phyloP scores from a whole-genome alignment of 345 rosid genomes.

The Eucalyptus sideroxylon region DNA sequence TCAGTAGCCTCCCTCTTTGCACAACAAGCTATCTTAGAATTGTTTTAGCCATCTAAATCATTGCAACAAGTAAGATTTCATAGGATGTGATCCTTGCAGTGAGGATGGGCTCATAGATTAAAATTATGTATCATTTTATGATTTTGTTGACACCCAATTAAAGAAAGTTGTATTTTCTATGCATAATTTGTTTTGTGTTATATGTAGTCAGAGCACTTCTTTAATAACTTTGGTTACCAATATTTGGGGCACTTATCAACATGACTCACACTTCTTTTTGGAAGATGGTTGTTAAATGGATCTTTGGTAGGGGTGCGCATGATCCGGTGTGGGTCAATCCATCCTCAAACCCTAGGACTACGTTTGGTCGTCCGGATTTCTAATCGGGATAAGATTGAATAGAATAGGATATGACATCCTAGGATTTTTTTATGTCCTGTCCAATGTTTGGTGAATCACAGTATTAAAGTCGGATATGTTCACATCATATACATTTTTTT shows the following conservation, averaged over 20 bases:
- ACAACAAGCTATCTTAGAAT: neutral
- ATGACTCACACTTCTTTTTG: neutral
- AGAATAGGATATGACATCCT: too few relatives aligned
- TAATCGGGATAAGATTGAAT: too few relatives aligned
- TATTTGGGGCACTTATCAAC: neutral
- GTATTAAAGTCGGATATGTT: too few relatives aligned
- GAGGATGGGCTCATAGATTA: neutral
- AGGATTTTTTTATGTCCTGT: too few relatives aligned
- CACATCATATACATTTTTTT: too few relatives aligned
- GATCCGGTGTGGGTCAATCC: too few relatives aligned
- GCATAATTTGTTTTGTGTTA: neutral
- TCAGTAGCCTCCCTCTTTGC: neutral
- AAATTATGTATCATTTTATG: neutral
- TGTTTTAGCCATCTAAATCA: neutral
- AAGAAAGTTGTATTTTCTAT: neutral
- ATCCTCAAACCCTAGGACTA: too few relatives aligned
- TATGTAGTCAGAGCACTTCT: neutral
- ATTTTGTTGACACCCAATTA: neutral
- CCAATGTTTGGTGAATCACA: too few relatives aligned
- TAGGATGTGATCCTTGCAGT: neutral
- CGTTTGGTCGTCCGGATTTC: too few relatives aligned
- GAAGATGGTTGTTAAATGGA: neutral
- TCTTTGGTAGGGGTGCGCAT: too few relatives aligned
- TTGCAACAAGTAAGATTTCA: neutral
- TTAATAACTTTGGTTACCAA: neutral